Evolutionary conservation across 257 asterid genomes (phyloP).

Genomic region (Solanum lignicaule): DNA sequence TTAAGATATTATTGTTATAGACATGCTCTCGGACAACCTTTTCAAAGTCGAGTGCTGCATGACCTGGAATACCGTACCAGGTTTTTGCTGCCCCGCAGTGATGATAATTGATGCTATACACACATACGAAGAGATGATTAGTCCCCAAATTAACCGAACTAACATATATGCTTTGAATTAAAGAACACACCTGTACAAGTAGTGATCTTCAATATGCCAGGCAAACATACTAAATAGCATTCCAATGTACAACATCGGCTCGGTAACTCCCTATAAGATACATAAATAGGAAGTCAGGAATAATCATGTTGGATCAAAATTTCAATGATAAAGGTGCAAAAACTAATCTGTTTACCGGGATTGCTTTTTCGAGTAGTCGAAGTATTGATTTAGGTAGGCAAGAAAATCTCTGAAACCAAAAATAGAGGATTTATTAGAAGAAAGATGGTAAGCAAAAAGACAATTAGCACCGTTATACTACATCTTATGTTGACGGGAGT

Average conservation of each 20-base stretch:
- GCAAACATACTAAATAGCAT: conserved; percentile 99
- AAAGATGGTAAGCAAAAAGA: neutral
- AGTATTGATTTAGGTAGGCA: conserved; percentile 72
- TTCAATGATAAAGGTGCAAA: neutral
- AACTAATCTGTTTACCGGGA: conserved; percentile 50
- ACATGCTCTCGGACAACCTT: conserved; percentile 76
- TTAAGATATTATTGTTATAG: conserved; percentile 55
- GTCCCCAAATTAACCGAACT: neutral
- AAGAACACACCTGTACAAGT: conserved; percentile 64
- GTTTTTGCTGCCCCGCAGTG: conserved; percentile 99
- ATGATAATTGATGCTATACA: conserved; percentile 80
- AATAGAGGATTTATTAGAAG: neutral
- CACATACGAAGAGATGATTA: neutral
- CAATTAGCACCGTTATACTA: neutral
- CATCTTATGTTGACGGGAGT: neutral
- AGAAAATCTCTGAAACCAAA: conserved; percentile 71
- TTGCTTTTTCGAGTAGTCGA: conserved; percentile 82
- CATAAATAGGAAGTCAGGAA: neutral
- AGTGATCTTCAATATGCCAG: conserved; percentile 99
- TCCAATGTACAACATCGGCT: conserved; percentile 97
- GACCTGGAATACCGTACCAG: conserved; percentile 98
- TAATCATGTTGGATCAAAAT: neutral
- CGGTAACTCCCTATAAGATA: conserved; percentile 83
- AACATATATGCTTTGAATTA: neutral
- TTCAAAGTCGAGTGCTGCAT: conserved; percentile 77